A percentile compares a stretch with the other conserved stretches of the same genome.
Conservation (phyloP, 768 basidiomycete species). For the Suillus subalutaceus region DNA sequence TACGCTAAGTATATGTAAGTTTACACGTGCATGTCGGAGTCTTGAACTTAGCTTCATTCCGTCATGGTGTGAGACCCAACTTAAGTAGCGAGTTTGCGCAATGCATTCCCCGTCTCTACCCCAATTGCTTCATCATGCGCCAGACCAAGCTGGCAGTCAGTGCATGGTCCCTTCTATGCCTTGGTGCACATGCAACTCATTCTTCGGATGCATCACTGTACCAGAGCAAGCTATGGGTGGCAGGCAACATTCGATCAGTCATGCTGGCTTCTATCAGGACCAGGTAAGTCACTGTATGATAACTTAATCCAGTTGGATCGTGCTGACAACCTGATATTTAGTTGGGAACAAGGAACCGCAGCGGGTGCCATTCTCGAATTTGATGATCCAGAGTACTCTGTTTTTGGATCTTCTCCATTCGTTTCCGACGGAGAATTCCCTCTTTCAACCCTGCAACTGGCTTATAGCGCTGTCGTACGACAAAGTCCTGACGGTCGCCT, state of each 20-base stretch:
- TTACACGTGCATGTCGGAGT: neutral
- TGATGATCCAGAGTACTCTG: constrained; percentile 29
- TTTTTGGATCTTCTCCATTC: constrained; percentile 27
- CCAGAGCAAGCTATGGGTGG: constrained; percentile 2
- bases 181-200: constrained; percentile 6
- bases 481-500: constrained; percentile 32
- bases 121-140: neutral
- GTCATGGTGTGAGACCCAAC: neutral
- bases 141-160: neutral
- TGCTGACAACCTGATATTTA: constrained; percentile 4
- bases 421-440: constrained; percentile 20
- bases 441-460: constrained; percentile 24
- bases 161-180: constrained; percentile 3
- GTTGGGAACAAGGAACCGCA: constrained; percentile 37
- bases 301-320: neutral
- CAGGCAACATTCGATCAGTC: constrained; percentile 18
- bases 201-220: constrained; percentile 10
- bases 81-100: neutral
- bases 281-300: constrained; percentile 17
- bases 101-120: neutral
- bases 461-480: constrained; percentile 29
- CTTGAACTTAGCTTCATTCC: neutral
- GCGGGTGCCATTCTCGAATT: constrained; percentile 25
- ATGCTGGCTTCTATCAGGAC: constrained; percentile 31
- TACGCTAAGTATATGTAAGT: neutral